Base-by-base conservation (phyloP, 2,329 filamentous ascomycete genomes). In the Curvularia eragrostidis region DNA sequence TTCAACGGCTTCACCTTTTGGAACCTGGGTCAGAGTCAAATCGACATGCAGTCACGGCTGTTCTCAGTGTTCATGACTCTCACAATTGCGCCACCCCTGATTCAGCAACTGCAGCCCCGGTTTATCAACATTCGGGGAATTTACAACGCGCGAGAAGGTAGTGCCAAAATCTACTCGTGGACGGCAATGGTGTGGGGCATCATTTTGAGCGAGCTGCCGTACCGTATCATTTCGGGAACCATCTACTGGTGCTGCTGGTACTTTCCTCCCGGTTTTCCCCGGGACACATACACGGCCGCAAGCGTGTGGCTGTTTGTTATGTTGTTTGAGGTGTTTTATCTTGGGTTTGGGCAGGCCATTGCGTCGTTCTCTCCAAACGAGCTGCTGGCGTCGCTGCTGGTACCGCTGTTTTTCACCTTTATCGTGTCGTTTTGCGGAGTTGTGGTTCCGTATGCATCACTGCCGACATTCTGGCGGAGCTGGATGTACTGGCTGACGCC, bases 141-240 rank as follows among this genome's bases (percentile, higher is more conserved):
- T 24, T 95, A 91, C 77, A 79, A 89, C 71, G 86, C 84, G 1
- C 84, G 91, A 5, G 91, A 95, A 73, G 84, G 87, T 48, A 90
- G 85, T n/a, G 86, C 89, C 15, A 92, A 92, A 73, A 91, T 92
- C 24, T 95, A 94, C 76, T 88, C 85, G 1, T 93, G 90, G 90
- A 76, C 84, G 13, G 88, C 89, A 0, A 91, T 90, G 76, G 84
- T 85, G 0, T 87, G 86, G 2, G 88, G 85, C 0, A 83, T 84
- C 1, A 83, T 92, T 5, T 64, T 91, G 0, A 87, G 85, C 15
- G 90, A 93, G 73, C 80, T 93, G 0, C 90, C 90, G 0, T 91
- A 91, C 64, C 83, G 84, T 0, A 77, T 91, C 12, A 71, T 91
- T 3, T 85, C 87, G 0, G 89, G 87, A 0, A 85, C 83, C 0